A percentile compares a stretch with the other conserved stretches of the same genome.
Evolutionary conservation across 73 alveolate genomes (phyloP).

Genomic region (Paramecium pentaurelia): DNA sequence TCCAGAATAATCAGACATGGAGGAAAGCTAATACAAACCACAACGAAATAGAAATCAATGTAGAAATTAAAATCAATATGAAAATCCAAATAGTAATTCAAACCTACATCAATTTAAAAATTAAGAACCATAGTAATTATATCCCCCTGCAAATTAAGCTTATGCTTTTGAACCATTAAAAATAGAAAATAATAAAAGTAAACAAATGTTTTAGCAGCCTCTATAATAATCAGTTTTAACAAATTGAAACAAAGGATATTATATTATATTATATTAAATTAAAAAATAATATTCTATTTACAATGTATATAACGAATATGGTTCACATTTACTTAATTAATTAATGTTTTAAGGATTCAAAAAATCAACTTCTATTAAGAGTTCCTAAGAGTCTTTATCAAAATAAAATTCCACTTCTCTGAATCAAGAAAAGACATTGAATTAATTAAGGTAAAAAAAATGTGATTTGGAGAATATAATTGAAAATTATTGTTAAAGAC

Average conservation of each 20-base stretch:
- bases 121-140: too few relatives aligned
- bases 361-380: neutral
- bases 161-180: neutral
- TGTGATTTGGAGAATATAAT: neutral
- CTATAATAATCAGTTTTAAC: neutral
- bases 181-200: too few relatives aligned
- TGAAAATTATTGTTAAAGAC: neutral
- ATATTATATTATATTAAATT: too few relatives aligned
- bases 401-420: neutral
- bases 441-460: neutral
- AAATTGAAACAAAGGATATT: neutral
- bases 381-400: neutral
- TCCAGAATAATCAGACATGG: neutral
- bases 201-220: neutral
- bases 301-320: too few relatives aligned
- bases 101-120: too few relatives aligned
- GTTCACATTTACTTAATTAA: neutral
- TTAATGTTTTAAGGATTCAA: neutral
- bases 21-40: neutral
- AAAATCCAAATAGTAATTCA: neutral
- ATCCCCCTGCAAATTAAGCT: neutral
- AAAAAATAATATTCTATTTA: neutral
- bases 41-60: too few relatives aligned
- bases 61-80: neutral
- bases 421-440: neutral